Conservation (phyloP, 2,329 filamentous ascomycete genomes). For the Botrytis cinerea region DNA sequence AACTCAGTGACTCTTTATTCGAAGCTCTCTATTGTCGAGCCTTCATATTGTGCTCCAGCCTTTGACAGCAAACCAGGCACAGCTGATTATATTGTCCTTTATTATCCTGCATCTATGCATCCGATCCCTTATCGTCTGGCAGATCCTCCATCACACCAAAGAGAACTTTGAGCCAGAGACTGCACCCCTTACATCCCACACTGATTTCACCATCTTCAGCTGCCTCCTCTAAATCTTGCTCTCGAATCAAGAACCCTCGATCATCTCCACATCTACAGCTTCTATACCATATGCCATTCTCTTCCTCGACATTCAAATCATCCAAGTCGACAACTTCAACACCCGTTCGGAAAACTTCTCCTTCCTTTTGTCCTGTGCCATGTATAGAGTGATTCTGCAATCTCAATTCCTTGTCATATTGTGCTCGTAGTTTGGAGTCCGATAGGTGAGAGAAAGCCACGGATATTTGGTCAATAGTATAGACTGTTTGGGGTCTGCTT, state of each 20-base stretch:
- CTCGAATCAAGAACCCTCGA: slow-evolving; percentile 59
- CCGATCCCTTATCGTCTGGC: slow-evolving; percentile 16
- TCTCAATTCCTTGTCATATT: slow-evolving; percentile 57
- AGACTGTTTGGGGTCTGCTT: slow-evolving; percentile 37
- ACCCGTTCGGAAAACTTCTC: slow-evolving; percentile 54
- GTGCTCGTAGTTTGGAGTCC: slow-evolving; percentile 49
- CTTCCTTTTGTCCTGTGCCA: slow-evolving; percentile 27
- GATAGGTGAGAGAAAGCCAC: slow-evolving; percentile 60
- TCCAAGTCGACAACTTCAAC: slow-evolving; percentile 67
- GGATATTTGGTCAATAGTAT: slow-evolving; percentile 65
- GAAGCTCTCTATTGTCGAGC: background rate
- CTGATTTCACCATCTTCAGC: slow-evolving; percentile 60
- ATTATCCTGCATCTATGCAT: slow-evolving; percentile 18
- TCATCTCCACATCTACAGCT: slow-evolving; percentile 65
- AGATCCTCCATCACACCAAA: slow-evolving; percentile 56
- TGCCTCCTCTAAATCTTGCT: slow-evolving; percentile 60
- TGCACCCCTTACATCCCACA: slow-evolving; percentile 67
- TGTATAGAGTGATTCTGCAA: slow-evolving; percentile 27
- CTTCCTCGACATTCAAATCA: slow-evolving; percentile 58
- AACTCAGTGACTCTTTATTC: slow-evolving; percentile 3
- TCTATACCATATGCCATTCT: slow-evolving; percentile 52
- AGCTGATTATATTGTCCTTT: background rate
- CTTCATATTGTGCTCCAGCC: slow-evolving; percentile 13
- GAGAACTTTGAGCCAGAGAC: slow-evolving; percentile 64
- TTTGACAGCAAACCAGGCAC: slow-evolving; percentile 5